phyloP scores from a whole-genome alignment of 83 land plant species.

The Diphasiastrum complanatum region DNA sequence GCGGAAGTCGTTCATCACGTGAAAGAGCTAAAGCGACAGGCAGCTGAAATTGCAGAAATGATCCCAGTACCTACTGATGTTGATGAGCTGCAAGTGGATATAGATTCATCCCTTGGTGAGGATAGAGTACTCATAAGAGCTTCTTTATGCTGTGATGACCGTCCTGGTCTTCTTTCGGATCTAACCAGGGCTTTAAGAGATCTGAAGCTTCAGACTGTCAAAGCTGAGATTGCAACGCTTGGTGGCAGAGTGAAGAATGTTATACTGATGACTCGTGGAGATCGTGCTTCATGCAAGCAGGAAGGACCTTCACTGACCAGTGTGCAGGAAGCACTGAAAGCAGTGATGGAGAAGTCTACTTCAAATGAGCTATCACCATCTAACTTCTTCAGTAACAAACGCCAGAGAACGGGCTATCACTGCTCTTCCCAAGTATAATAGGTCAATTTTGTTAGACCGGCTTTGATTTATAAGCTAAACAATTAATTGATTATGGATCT shows the following conservation, averaged over 20 bases:
- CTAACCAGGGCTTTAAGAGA: constrained; percentile 40
- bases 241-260: constrained; percentile 58
- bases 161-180: constrained; percentile 60
- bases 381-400: too few relatives aligned
- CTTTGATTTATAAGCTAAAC: too few relatives aligned
- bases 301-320: constrained; percentile 16
- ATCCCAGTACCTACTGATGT: constrained; percentile 22
- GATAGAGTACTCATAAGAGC: constrained; percentile 29
- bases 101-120: constrained; percentile 8
- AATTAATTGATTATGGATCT: too few relatives aligned
- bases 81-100: constrained; percentile 25
- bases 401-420: too few relatives aligned
- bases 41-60: constrained; percentile 19
- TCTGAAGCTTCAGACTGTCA: constrained; percentile 40
- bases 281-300: background rate
- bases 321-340: constrained; percentile 46
- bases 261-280: constrained; percentile 31
- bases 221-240: constrained; percentile 67
- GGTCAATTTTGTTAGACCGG: too few relatives aligned
- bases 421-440: too few relatives aligned
- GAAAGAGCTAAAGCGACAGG: constrained; percentile 24
- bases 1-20: constrained; percentile 27
- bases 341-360: constrained; percentile 51
- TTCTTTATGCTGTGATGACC: constrained; percentile 64
- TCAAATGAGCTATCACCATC: constrained; percentile 21